Evolutionary conservation across 176 grass and related monocot genomes (phyloP), one percentile per base, ranked within the genome.

Genomic region (Carex littledalei): DNA sequence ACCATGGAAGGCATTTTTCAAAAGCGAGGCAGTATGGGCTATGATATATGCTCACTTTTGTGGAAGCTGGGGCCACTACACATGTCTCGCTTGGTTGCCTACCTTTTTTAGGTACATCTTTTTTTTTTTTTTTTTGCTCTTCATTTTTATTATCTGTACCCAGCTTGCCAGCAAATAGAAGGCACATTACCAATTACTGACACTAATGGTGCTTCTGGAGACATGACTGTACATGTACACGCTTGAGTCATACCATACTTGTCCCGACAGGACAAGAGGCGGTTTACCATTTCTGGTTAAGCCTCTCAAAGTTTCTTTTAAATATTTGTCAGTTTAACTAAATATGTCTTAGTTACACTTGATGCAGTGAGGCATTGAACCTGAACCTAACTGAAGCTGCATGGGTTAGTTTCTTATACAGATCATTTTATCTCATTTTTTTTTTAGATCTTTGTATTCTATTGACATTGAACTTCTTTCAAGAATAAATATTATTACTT

Each of bases 41-140:
- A 98, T 98, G 96, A 95, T 98, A 89, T 98, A 98, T 90, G 88
- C 87, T 81, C 96, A 98, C 85, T 95, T 98, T 90, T 98, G 96
- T 68, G 96, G 95, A 84, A 92, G 87, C 80, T 98, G 96, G 96
- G 96, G 96, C 20, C 96, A 98, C 79, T 98, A 95, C 80, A 98
- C 95, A 86, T 98, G 91, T 84, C 87, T 98, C 73, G 93, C 96
- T 89, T 98, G 96, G 95, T 79, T 98, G 64, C 93, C 95, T 85
- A 98, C 93, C 52, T 98, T 90, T 83, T 95, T 95, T 88, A 95
- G 93, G 96, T 98, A 88, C 41, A 22, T 83, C 49, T 67, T 60
- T 72, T 8, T 54, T 24, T n/a, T 69, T 17, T 41, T 1, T 86
- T 11, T 50, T 3, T 50, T 12, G 47, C 75, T 66, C 43, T 12